Evolutionary conservation across 2,329 filamentous ascomycete species (phyloP).

Genomic region (Didymella sp.): DNA sequence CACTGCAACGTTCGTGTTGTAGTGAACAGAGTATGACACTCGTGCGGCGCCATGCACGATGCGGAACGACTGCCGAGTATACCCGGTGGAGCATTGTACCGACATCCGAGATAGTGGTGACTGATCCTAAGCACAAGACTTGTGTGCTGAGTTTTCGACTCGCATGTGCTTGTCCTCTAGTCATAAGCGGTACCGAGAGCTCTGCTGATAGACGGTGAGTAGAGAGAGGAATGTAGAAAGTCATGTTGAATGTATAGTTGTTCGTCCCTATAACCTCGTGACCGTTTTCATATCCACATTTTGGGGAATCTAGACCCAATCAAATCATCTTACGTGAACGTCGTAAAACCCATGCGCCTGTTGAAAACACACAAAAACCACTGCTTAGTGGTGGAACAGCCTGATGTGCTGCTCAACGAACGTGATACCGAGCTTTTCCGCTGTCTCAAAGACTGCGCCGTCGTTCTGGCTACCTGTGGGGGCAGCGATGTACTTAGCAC

Average conservation of each 20-base stretch:
- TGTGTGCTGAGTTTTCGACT: not conserved
- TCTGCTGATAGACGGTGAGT: not conserved
- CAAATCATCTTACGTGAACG: constrained; percentile 18
- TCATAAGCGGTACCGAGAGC: not conserved
- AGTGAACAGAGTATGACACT: not conserved
- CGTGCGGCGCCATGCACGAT: not conserved
- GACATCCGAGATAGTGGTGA: not conserved
- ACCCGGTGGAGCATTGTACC: constrained; percentile 7
- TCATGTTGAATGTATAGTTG: constrained; percentile 18
- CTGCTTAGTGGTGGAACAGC: constrained; percentile 86
- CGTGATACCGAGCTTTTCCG: constrained; percentile 88
- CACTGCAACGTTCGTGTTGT: not conserved
- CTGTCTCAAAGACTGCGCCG: constrained; percentile 80
- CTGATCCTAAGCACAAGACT: not conserved
- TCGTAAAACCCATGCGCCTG: constrained; percentile 20
- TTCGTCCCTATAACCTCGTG: constrained; percentile 5
- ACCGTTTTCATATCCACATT: constrained; percentile 15
- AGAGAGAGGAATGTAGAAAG: not conserved
- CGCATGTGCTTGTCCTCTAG: not conserved
- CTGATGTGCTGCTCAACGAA: constrained; percentile 95
- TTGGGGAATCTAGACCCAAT: constrained; percentile 14
- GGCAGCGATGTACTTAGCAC: constrained; percentile 94
- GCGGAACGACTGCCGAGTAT: constrained; percentile 2
- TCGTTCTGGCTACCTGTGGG: constrained; percentile 91
- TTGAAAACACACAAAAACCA: constrained; percentile 10